Evolutionary conservation across 495 filamentous ascomycete genomes (phyloP).

Genomic region (Daldinia loculata): DNA sequence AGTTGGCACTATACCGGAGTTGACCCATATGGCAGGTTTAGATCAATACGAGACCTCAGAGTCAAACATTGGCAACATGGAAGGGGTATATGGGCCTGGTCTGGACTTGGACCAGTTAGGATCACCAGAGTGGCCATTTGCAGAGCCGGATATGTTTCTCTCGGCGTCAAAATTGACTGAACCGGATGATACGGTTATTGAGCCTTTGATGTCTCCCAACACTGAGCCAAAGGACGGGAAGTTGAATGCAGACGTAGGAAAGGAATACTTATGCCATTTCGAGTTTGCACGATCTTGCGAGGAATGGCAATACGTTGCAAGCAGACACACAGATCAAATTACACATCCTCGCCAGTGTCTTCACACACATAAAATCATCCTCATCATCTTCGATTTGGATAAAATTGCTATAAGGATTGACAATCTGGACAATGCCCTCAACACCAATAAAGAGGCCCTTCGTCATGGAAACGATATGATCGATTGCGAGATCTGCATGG

Average conservation of each 20-base stretch:
- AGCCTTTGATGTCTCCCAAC: neutral
- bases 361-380: neutral
- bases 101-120: too few species aligned
- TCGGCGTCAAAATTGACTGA: too few species aligned
- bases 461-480: neutral
- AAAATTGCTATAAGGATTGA: neutral
- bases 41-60: neutral
- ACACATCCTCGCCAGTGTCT: neutral
- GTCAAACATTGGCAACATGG: too few species aligned
- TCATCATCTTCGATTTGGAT: neutral
- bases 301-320: neutral
- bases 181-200: neutral
- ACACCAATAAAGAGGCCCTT: neutral
- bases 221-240: neutral
- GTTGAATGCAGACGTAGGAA: neutral
- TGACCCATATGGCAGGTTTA: neutral
- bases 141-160: too few species aligned
- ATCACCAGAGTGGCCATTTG: too few species aligned
- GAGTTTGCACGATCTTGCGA: neutral
- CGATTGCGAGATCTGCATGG: neutral
- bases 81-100: too few species aligned
- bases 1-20: neutral
- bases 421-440: neutral
- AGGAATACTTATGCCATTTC: neutral
- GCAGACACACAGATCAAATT: neutral